Base-by-base conservation (phyloP, 495 filamentous ascomycete genomes). In the Penicillium soppii region DNA sequence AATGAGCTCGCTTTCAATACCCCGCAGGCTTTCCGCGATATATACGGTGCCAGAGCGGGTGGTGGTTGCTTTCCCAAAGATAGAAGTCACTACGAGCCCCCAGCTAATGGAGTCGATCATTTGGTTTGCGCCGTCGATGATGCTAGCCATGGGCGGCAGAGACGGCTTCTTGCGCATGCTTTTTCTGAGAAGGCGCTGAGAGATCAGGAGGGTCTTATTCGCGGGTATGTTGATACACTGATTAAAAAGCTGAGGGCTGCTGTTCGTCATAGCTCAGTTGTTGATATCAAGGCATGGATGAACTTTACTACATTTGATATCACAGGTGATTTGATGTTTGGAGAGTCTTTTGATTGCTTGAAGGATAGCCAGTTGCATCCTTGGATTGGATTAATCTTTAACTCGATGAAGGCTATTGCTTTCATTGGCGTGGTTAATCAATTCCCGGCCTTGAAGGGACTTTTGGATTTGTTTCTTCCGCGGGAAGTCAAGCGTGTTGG, bases 1-100 rank as follows among this genome's bases (percentile, higher is more conserved):
- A 66, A 76, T 30, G 72, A 81, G 36, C 59, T 89, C 1, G 77
- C 76, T 3, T 87, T 82, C 65, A 75, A 66, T 47, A 69, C 75
- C 2, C 66, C 75, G 2, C 67, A 66, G 13, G 81, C 83, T 4
- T 82, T 75, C 69, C 74, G 75, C 21, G 81, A 84, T 49, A 83
- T 88, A 41, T 82, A 86, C 50, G 78, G 77, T 7, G 17, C 63
- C 68, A 19, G 72, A 67, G 19, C 67, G 13, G 10, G 29, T 55
- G 42, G 82, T 0, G 56, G 56, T 3, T 60, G 58, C 16, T 59
- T 67, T 8, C 42, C 51, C 1, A 67, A 65, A 15, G 58, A 67
- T 41, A 53, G 47, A 0, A 54, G 43, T 8, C 58, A 52, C 9
- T 67, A 67, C 30, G 15, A 59, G n/a, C 43, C 52, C 2, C 58